Base-by-base conservation (phyloP, 176 grass and related monocot genomes). In the Juncus effusus region DNA sequence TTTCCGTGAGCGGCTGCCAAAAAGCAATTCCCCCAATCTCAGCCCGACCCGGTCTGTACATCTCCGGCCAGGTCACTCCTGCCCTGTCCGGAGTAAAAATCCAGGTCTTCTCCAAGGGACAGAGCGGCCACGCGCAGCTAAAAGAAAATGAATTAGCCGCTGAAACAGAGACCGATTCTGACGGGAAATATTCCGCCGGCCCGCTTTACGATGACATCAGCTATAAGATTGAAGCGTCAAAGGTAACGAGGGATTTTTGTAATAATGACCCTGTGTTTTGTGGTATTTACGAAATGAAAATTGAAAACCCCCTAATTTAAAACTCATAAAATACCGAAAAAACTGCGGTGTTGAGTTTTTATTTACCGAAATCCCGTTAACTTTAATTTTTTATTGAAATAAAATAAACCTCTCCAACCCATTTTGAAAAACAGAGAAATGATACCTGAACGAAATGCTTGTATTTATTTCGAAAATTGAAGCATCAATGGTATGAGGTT, bases 171-270 rank as follows among this genome's bases (percentile, higher is more conserved):
- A 99, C 94, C 52, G 74, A 80, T 67, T 69, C 72, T 1, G 77
- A 89, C 41, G 94, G 94, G 76, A 69, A 74, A 72, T 99, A 86
- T 64, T 44, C 74, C 74, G 94, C 94, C 56, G 94, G 94, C 8
- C 88, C 94, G 38, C 80, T 99, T 44, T 99, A 89, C 35, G 76
- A 87, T 84, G 94, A 99, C 79, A 82, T 89, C 70, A 82, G 3
- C 76, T 97, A 97, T 60, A 74, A 79, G 64, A 73, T 97, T 61
- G 80, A 92, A 89, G 94, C 88, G 54, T 86, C 80, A 66, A 97
- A 92, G 87, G 93, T 92, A 66, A 65, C 62, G 69, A 49, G 67
- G 68, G 61, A 49, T 65, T 14, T 50, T 76, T 13, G 59, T 56
- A 77, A 1, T 74, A 69, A 12, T 52, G 49, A 28, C 19, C 19